Conservation (phyloP, 2,329 filamentous ascomycete genomes). For the Fusarium albidum region DNA sequence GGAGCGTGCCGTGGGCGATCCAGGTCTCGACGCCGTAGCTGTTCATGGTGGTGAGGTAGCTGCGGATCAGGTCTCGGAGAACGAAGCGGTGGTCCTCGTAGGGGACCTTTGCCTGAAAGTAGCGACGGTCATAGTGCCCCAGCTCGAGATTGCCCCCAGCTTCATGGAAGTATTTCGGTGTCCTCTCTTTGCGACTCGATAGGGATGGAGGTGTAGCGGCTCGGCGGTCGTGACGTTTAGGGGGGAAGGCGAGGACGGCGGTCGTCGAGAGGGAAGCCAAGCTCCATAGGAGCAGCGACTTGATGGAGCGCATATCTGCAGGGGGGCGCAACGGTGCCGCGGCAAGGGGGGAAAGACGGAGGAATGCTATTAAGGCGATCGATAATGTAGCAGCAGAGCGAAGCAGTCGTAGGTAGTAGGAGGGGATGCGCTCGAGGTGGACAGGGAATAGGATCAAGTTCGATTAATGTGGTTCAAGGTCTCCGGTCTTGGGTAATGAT, state of each 20-base stretch:
- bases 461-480: background rate
- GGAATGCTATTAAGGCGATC: background rate
- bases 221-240: conserved; percentile 14
- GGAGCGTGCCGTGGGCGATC: conserved; percentile 84
- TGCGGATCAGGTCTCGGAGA: conserved; percentile 74
- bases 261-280: conserved; percentile 32
- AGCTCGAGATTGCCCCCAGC: conserved; percentile 67
- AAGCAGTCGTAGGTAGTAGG: background rate
- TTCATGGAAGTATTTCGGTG: conserved; percentile 71
- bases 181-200: conserved; percentile 25
- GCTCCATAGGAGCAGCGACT: conserved; percentile 38
- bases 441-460: background rate
- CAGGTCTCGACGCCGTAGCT: conserved; percentile 78
- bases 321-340: background rate
- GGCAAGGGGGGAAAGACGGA: background rate
- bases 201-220: background rate
- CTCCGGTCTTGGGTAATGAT: conserved; percentile 7
- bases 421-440: background rate
- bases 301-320: conserved; percentile 34
- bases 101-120: conserved; percentile 68
- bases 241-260: conserved; percentile 29
- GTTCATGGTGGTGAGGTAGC: conserved; percentile 74
- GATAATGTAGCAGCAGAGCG: background rate
- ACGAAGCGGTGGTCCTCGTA: conserved; percentile 73
- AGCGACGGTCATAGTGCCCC: conserved; percentile 79